phyloP scores from a whole-genome alignment of 306 rosid genomes.

The Spatholobus suberectus region DNA sequence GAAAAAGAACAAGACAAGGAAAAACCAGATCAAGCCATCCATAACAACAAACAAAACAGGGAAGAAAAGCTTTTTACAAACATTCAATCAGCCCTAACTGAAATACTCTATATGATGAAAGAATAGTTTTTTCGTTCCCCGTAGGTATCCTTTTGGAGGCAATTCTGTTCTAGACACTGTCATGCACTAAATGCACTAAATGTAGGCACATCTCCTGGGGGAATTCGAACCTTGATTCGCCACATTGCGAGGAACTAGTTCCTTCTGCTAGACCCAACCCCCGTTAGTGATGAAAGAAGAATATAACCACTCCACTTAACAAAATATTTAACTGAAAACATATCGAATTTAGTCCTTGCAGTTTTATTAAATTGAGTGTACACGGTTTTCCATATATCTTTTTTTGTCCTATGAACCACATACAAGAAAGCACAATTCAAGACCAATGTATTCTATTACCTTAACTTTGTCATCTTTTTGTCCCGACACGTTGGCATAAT shows the following conservation, averaged over 20 bases:
- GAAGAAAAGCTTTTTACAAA: not conserved
- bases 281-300: not conserved
- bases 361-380: not conserved
- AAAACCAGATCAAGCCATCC: not conserved
- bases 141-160: not conserved
- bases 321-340: not conserved
- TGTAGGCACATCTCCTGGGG: not conserved
- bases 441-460: constrained; percentile 54
- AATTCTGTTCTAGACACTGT: not conserved
- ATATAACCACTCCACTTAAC: not conserved
- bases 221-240: not conserved
- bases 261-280: not conserved
- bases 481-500: constrained; percentile 62
- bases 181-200: not conserved
- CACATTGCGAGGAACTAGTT: not conserved
- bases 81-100: constrained; percentile 11
- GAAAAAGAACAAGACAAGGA: not conserved
- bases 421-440: constrained; percentile 19
- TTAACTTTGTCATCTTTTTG: constrained; percentile 60
- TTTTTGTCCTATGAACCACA: not conserved
- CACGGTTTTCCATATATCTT: not conserved
- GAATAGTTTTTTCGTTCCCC: not conserved
- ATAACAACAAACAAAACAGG: not conserved
- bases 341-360: not conserved
- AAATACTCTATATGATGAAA: not conserved